Conservation (phyloP, 352 stramenopile species). For the Globisporangium heterothallicum region DNA sequence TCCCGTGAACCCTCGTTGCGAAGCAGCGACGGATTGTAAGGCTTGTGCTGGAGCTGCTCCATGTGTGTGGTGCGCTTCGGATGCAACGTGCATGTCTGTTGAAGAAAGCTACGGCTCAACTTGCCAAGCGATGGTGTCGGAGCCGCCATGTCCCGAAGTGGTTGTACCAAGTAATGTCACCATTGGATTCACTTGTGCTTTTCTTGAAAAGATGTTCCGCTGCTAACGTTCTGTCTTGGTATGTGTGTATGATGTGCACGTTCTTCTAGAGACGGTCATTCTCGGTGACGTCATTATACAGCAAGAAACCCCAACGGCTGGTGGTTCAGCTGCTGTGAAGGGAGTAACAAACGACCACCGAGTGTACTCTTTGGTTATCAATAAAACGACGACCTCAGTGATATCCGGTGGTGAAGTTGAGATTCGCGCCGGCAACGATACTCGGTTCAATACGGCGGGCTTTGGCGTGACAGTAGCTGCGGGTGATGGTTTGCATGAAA, state of each 20-base stretch:
- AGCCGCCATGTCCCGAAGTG: conserved; percentile 75
- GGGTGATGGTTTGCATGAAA: conserved; percentile 66
- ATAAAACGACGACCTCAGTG: conserved; percentile 31
- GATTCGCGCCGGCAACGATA: conserved; percentile 60
- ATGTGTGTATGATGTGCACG: conserved; percentile 11
- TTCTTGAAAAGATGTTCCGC: background rate
- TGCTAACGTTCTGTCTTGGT: conserved; percentile 1
- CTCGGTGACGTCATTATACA: conserved; percentile 45
- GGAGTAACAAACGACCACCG: conserved; percentile 28
- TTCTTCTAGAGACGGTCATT: conserved; percentile 45
- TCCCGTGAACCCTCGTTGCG: conserved; percentile 58
- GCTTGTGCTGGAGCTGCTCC: conserved; percentile 49
- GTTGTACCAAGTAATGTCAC: conserved; percentile 57
- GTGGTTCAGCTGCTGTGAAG: conserved; percentile 26
- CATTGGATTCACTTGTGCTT: background rate
- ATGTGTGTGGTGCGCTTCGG: conserved; percentile 89
- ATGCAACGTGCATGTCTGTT: conserved; percentile 76
- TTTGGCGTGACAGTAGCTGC: conserved; percentile 45
- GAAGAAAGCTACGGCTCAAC: conserved; percentile 78
- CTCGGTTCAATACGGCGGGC: conserved; percentile 63
- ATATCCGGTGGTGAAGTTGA: conserved; percentile 44
- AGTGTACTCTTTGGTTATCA: conserved; percentile 38
- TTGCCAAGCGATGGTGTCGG: conserved; percentile 81
- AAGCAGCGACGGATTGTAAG: conserved; percentile 45
- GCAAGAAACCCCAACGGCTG: conserved; percentile 38